phyloP scores from a whole-genome alignment of 768 basidiomycete genomes.

The Bullera alba region DNA sequence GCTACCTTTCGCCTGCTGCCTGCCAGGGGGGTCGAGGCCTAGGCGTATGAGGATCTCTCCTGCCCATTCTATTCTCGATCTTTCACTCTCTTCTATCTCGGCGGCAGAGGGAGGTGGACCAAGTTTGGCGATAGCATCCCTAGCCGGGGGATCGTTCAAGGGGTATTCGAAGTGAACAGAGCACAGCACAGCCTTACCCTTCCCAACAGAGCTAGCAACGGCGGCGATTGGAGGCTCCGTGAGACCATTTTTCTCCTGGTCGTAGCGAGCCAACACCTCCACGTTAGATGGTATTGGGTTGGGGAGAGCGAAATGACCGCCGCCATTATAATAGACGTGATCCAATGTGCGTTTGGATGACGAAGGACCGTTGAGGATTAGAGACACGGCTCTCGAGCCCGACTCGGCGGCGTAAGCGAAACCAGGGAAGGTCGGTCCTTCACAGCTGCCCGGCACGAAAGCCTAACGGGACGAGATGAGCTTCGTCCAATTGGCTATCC shows the following conservation, averaged over 20 bases:
- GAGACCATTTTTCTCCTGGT: not conserved
- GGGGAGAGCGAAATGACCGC: slow-evolving; percentile 47
- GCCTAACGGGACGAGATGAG: slow-evolving; percentile 13
- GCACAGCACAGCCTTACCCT: slow-evolving; percentile 57
- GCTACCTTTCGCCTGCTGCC: slow-evolving; percentile 5
- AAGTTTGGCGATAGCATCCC: slow-evolving; percentile 26
- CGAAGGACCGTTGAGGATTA: slow-evolving; percentile 31
- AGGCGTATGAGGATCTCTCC: slow-evolving; percentile 46
- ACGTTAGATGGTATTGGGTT: slow-evolving; percentile 17
- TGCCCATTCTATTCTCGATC: slow-evolving; percentile 43
- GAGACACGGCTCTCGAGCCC: slow-evolving; percentile 47
- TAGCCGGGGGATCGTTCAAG: slow-evolving; percentile 32
- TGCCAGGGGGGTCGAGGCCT: slow-evolving; percentile 50
- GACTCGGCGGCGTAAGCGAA: slow-evolving; percentile 50
- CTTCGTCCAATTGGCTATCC: not conserved
- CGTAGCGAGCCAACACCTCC: slow-evolving; percentile 47
- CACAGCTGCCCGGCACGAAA: slow-evolving; percentile 49
- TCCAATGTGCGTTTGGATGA: slow-evolving; percentile 15
- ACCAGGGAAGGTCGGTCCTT: slow-evolving; percentile 49
- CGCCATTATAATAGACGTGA: slow-evolving; percentile 51
- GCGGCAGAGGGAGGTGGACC: slow-evolving; percentile 12
- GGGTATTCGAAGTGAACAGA: slow-evolving; percentile 58
- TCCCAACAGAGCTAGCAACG: slow-evolving; percentile 48
- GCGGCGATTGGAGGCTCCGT: slow-evolving; percentile 44
- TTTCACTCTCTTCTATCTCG: slow-evolving; percentile 34